Evolutionary conservation across 1,139 yeast species (phyloP).

Genomic region (Tardiomyces blankii): DNA sequence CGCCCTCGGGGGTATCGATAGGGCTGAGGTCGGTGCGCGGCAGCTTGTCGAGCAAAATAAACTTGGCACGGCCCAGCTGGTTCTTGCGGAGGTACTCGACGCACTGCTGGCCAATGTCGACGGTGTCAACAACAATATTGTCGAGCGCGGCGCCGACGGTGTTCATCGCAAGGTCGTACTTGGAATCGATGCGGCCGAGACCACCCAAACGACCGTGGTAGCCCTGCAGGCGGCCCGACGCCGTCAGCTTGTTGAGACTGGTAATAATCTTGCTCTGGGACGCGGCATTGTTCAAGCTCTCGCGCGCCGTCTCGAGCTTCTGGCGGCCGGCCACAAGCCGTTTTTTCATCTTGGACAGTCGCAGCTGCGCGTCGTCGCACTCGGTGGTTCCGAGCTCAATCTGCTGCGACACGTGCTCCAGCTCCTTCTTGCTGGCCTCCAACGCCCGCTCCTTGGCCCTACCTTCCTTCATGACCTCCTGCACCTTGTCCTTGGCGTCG

Average conservation of each 20-base stretch:
- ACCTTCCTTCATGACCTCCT: conserved; percentile 41
- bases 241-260: conserved; percentile 57
- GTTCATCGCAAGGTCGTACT: conserved; percentile 85
- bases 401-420: conserved; percentile 41
- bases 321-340: conserved; percentile 49
- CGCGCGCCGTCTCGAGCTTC: conserved; percentile 53
- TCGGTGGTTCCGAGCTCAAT: conserved; percentile 49
- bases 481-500: conserved; percentile 37
- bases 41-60: conserved; percentile 68
- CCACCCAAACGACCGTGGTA: conserved; percentile 89
- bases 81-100: conserved; percentile 78
- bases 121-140: conserved; percentile 89
- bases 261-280: conserved; percentile 66
- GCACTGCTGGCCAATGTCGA: conserved; percentile 87
- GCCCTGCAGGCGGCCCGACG: conserved; percentile 77
- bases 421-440: conserved; percentile 32
- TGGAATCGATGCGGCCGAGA: conserved; percentile 76
- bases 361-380: conserved; percentile 36
- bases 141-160: conserved; percentile 91
- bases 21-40: conserved; percentile 47
- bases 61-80: conserved; percentile 81
- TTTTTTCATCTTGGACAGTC: conserved; percentile 41
- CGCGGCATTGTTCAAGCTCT: conserved; percentile 43
- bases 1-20: conserved; percentile 65
- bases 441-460: conserved; percentile 39